phyloP scores from a whole-genome alignment of 305 asterid species.

The Petunia hybrid region DNA sequence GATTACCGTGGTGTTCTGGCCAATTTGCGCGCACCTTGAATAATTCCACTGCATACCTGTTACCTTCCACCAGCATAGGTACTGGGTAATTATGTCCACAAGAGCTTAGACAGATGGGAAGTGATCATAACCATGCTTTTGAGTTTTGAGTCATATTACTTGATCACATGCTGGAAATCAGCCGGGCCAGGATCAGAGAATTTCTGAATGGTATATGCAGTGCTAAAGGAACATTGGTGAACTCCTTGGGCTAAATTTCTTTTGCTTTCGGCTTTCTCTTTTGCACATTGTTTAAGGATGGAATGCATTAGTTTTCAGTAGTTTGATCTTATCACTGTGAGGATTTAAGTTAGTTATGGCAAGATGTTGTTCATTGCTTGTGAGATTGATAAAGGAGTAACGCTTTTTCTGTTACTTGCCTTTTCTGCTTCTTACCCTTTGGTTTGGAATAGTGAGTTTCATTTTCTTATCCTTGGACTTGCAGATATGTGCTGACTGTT shows the following conservation, averaged over 20 bases:
- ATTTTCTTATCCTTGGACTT: not conserved
- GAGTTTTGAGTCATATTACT: not conserved
- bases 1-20: too few species aligned
- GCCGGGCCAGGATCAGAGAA: not conserved
- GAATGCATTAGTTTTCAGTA: not conserved
- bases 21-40: too few species aligned
- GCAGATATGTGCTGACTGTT: constrained; percentile 17
- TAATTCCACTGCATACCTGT: too few species aligned
- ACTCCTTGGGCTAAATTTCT: not conserved
- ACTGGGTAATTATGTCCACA: too few species aligned
- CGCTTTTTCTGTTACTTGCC: not conserved
- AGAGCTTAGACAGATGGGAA: too few species aligned
- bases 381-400: not conserved
- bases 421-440: not conserved
- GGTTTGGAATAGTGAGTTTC: not conserved
- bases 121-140: not conserved
- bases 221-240: constrained; percentile 1
- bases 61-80: too few species aligned
- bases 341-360: not conserved
- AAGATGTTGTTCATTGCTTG: not conserved
- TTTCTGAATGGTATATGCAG: not conserved
- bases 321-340: not conserved
- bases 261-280: not conserved
- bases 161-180: not conserved
- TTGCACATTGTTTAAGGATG: not conserved